Base-by-base conservation (phyloP, 805 yeast genomes). In the Sugiyamaella americana region DNA sequence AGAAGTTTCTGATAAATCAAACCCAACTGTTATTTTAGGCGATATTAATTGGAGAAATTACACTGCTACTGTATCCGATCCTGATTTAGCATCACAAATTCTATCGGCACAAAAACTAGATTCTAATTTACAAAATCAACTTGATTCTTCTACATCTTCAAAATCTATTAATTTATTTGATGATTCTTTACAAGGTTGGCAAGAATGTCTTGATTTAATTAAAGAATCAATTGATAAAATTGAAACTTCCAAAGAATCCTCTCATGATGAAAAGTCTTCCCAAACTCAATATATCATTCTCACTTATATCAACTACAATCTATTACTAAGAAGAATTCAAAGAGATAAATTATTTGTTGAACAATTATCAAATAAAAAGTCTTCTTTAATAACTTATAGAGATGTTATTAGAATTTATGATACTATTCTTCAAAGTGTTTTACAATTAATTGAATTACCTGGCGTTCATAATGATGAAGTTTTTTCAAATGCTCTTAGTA, bases 381-480 rank as follows among this genome's bases (percentile, higher is more conserved):
- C 47, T 13, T 53, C 57, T 8, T 20, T 38, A 18, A 37, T 40
- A 23, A 41, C 32, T 19, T 39, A 23, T 37, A 52, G 53, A 47
- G 81, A 79, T 52, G 60, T 67, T 4, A 58, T 73, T 36, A 71
- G 81, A 48, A 61, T 82, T 20, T 72, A 71, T 49, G 76, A 74
- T 19, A 68, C 73, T 5, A 71, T 86, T 34, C 62, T 73, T 10
- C 67, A 71, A 40, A 79, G 84, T 16, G 61, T 82, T 30, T 65
- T 65, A 2, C 82, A 82, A 53, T 65, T 87, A 40, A 71, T 75
- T 58, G 95, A 87, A 50, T 72, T 93, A 43, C 96, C 97, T 0
- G 98, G 98, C 71, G 95, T 91, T 17, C 80, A 84, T 59, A 85
- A 86, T 44, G 95, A 87, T 60, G 93, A 84, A 44, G 80, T 74